phyloP scores from a whole-genome alignment of 306 rosid species.

The Glycine tomentella region DNA sequence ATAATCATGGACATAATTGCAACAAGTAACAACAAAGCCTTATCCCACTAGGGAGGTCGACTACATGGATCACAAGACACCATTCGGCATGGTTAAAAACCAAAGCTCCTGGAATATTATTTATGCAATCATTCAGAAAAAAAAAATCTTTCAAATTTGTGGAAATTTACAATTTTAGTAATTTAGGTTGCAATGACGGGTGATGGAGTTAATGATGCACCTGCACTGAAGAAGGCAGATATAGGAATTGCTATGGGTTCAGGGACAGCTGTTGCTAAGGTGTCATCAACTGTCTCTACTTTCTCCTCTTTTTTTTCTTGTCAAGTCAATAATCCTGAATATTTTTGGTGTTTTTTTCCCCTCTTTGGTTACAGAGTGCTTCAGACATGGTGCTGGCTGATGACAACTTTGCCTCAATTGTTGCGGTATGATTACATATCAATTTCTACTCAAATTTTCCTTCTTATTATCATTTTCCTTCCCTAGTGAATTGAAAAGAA shows the following conservation, averaged over 20 bases:
- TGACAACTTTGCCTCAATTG: conserved; percentile 96
- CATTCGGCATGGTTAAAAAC: no score
- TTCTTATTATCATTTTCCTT: no score
- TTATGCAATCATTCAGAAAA: conserved; percentile 23
- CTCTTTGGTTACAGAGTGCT: conserved; percentile 72
- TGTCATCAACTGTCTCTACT: conserved; percentile 44
- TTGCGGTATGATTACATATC: conserved; percentile 71
- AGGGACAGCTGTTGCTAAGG: conserved; percentile 99
- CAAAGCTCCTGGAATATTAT: background rate
- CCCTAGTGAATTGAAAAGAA: conserved; percentile 26
- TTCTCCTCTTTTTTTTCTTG: background rate
- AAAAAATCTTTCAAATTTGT: conserved; percentile 31
- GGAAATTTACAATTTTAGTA: conserved; percentile 38
- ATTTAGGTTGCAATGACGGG: conserved; percentile 99
- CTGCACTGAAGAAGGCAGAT: conserved; percentile 97
- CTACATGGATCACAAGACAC: no score
- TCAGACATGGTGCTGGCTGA: conserved; percentile 98
- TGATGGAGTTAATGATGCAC: conserved; percentile 99
- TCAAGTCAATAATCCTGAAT: conserved; percentile 38
- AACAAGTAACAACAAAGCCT: background rate
- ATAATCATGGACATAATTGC: conserved; percentile 8
- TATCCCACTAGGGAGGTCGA: no score
- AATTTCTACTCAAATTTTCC: conserved; percentile 36
- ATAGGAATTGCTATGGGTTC: conserved; percentile 99
- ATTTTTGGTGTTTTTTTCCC: conserved; percentile 9